phyloP scores from a whole-genome alignment of 2,329 filamentous ascomycete genomes.

The Calonectria multiphialidica region DNA sequence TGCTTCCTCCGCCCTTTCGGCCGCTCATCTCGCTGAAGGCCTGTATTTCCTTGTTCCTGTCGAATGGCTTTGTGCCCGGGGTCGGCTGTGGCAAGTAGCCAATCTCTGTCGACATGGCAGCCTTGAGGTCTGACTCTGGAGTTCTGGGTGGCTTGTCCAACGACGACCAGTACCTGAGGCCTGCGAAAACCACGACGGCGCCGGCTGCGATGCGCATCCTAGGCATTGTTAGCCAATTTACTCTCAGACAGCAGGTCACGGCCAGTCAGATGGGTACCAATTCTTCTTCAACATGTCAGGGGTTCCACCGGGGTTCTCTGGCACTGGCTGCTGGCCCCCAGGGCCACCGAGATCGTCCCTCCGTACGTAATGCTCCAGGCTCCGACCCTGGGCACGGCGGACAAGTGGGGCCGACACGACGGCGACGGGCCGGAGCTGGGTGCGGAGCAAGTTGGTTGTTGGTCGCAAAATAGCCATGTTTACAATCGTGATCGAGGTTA shows the following conservation, averaged over 20 bases:
- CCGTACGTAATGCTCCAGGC: slow-evolving; percentile 17
- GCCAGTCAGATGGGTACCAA: slow-evolving; percentile 40
- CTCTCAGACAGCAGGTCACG: neutral
- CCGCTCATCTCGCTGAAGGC: slow-evolving; percentile 47
- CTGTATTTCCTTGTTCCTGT: slow-evolving; percentile 36
- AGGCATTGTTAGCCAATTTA: neutral
- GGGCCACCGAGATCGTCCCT: slow-evolving; percentile 47
- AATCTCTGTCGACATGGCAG: slow-evolving; percentile 29
- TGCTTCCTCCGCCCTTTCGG: slow-evolving; percentile 38
- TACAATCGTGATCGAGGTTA: neutral
- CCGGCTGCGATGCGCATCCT: slow-evolving; percentile 47
- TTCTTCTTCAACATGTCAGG: slow-evolving; percentile 47
- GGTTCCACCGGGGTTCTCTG: slow-evolving; percentile 40
- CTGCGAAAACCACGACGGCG: slow-evolving; percentile 41
- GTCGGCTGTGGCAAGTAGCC: slow-evolving; percentile 16
- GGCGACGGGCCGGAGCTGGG: slow-evolving; percentile 35
- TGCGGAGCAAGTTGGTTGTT: slow-evolving; percentile 22
- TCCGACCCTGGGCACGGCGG: slow-evolving; percentile 33
- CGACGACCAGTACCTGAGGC: slow-evolving; percentile 44
- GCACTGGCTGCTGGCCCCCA: slow-evolving; percentile 47
- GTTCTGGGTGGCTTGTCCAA: slow-evolving; percentile 29
- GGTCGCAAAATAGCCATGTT: slow-evolving; percentile 30
- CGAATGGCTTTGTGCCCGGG: slow-evolving; percentile 30
- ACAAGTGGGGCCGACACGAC: slow-evolving; percentile 35
- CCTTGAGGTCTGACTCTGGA: slow-evolving; percentile 25